These are phyloP conservation scores for Fusarium pseudoanthophilum DNA, from an alignment of 2,329 filamentous ascomycete genomes.

Conservation along the genomic window DNA sequence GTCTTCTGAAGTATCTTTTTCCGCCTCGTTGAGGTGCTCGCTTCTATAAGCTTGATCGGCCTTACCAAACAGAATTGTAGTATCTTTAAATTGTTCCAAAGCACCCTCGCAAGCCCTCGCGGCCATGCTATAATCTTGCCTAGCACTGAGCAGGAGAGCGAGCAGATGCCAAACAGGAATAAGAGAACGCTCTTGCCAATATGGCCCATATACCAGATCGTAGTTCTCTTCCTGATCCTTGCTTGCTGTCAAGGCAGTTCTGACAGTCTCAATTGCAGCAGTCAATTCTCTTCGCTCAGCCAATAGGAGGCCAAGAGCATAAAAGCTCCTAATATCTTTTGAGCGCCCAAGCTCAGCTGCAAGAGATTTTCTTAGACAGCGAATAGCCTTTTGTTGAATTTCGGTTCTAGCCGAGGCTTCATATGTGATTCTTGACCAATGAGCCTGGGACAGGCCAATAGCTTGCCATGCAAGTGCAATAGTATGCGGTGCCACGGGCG, in stretches of 20 bases:
- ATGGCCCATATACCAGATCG: conserved; percentile 58
- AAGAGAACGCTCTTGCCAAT: conserved; percentile 71
- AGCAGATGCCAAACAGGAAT: conserved; percentile 93
- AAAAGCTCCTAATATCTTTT: conserved; percentile 79
- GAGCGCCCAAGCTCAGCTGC: conserved; percentile 72
- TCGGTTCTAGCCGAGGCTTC: conserved; percentile 76
- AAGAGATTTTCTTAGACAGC: conserved; percentile 78
- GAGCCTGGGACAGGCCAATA: conserved; percentile 85
- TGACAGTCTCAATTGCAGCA: conserved; percentile 83
- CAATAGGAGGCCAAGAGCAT: conserved; percentile 83
- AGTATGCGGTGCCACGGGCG: conserved; percentile 65
- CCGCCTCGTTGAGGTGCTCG: conserved; percentile 72
- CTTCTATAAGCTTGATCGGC: conserved; percentile 68
- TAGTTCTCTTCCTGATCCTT: conserved; percentile 59
- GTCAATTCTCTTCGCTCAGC: conserved; percentile 86
- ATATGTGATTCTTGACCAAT: conserved; percentile 86
- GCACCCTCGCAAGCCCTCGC: conserved; percentile 87
- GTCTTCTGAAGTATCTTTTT: conserved; percentile 44
- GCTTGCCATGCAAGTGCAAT: conserved; percentile 82
- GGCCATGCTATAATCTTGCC: conserved; percentile 85
- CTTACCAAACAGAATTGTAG: conserved; percentile 74
- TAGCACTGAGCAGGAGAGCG: conserved; percentile 83
- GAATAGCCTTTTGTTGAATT: conserved; percentile 81
- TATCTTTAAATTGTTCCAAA: conserved; percentile 87
- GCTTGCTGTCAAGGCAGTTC: conserved; percentile 75